These are phyloP conservation scores for Sporothrix globosa DNA, from an alignment of 2,329 filamentous ascomycete species.

Conservation along the genomic window DNA sequence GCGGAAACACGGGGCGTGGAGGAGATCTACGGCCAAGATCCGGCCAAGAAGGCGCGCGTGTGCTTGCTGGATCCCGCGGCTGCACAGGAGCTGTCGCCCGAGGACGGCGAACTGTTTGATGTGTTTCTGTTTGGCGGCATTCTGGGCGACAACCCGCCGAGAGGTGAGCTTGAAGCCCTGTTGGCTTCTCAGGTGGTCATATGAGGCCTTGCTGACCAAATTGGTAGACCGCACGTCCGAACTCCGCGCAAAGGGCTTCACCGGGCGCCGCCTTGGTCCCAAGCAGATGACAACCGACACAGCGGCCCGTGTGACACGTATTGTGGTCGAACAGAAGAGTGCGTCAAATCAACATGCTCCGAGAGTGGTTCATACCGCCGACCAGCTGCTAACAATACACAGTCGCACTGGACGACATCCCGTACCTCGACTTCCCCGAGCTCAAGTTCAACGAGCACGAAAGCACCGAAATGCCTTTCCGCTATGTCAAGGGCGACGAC, in stretches of 20 bases:
- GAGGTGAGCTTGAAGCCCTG: slow-evolving; percentile 61
- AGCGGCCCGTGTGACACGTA: slow-evolving; percentile 87
- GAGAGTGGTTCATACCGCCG: no score
- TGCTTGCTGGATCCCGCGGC: slow-evolving; percentile 32
- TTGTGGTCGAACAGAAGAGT: slow-evolving; percentile 85
- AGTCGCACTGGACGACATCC: slow-evolving; percentile 78
- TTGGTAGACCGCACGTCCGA: slow-evolving; percentile 86
- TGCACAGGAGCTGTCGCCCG: slow-evolving; percentile 72
- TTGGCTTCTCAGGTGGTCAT: neutral
- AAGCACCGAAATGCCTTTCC: slow-evolving; percentile 96
- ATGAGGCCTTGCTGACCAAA: slow-evolving; percentile 31
- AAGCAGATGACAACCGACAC: slow-evolving; percentile 99
- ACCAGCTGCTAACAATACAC: neutral
- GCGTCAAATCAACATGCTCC: slow-evolving; percentile 39
- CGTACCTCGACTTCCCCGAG: slow-evolving; percentile 86
- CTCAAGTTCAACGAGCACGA: slow-evolving; percentile 88
- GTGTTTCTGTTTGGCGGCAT: slow-evolving; percentile 96
- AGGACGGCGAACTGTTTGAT: slow-evolving; percentile 81
- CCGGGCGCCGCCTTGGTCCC: slow-evolving; percentile 82
- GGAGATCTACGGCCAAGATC: slow-evolving; percentile 72
- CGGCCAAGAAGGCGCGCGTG: slow-evolving; percentile 49
- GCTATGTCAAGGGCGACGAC: slow-evolving; percentile 78
- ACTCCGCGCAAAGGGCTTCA: slow-evolving; percentile 88
- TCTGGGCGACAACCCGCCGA: slow-evolving; percentile 88
- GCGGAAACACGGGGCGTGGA: slow-evolving; percentile 80